Evolutionary conservation across 2,329 filamentous ascomycete species (phyloP).

Genomic region (Fusarium sp.): DNA sequence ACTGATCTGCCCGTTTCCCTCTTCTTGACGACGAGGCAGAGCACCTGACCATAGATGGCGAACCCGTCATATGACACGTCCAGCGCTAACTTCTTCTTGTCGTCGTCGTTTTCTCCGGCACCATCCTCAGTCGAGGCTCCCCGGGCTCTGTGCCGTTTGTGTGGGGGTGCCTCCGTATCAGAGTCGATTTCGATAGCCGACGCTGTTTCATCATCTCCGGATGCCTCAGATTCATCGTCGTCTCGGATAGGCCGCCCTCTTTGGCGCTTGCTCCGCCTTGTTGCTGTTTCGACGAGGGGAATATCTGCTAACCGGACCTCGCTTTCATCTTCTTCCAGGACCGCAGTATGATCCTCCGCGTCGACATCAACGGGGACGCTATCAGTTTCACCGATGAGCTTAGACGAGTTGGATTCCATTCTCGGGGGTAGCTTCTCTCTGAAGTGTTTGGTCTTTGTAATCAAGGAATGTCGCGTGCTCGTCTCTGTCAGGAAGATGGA

Average conservation of each 20-base stretch:
- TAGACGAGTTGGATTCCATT: constrained; percentile 68
- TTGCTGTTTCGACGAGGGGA: constrained; percentile 39
- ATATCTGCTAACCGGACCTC: constrained; percentile 48
- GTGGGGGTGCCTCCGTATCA: constrained; percentile 53
- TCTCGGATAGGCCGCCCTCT: constrained; percentile 42
- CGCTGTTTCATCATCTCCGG: constrained; percentile 48
- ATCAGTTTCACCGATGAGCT: constrained; percentile 64
- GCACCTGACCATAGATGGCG: constrained; percentile 89
- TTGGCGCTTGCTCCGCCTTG: constrained; percentile 44
- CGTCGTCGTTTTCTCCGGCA: constrained; percentile 64
- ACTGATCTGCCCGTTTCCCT: constrained; percentile 64
- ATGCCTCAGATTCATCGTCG: constrained; percentile 45
- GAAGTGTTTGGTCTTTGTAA: constrained; percentile 85
- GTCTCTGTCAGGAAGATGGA: constrained; percentile 92
- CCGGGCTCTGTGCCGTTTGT: constrained; percentile 55
- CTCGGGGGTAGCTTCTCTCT: constrained; percentile 62
- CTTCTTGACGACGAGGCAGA: constrained; percentile 87
- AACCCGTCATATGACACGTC: constrained; percentile 94
- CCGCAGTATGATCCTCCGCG: constrained; percentile 46
- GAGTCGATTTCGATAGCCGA: constrained; percentile 51
- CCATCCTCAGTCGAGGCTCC: constrained; percentile 39
- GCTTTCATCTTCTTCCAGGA: constrained; percentile 58
- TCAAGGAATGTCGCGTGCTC: constrained; percentile 81
- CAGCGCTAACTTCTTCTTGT: constrained; percentile 91
- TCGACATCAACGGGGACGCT: constrained; percentile 64